phyloP scores from a whole-genome alignment of 495 filamentous ascomycete species.

The Penicillium flavigenum region DNA sequence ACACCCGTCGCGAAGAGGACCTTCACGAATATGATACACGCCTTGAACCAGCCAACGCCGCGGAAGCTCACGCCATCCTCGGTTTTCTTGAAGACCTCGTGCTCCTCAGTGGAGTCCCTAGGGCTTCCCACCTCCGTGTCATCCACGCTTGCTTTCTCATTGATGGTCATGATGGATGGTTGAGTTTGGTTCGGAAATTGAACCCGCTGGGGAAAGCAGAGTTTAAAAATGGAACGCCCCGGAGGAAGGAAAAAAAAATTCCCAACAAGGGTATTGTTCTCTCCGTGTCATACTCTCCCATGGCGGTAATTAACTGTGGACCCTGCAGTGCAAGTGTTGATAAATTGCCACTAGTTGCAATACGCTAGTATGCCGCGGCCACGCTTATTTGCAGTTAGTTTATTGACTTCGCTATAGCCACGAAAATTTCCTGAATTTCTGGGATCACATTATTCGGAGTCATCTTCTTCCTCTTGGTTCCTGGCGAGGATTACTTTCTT shows the following conservation, averaged over 20 bases:
- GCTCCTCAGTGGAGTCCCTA: conserved; percentile 20
- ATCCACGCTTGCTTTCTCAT: conserved; percentile 1
- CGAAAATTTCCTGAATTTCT: not conserved
- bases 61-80: conserved; percentile 52
- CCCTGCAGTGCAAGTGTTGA: not conserved
- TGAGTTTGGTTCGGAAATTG: not conserved
- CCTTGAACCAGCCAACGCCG: conserved; percentile 52
- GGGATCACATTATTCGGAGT: not conserved
- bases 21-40: conserved; percentile 56
- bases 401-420: not conserved
- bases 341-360: not conserved
- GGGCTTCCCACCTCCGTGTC: conserved; percentile 8
- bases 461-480: not conserved
- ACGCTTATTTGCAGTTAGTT: not conserved
- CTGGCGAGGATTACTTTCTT: not conserved
- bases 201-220: not conserved
- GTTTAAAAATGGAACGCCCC: not conserved
- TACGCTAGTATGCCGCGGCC: not conserved
- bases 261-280: not conserved
- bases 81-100: conserved; percentile 53
- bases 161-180: not conserved
- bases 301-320: not conserved
- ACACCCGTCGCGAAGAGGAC: conserved; percentile 56
- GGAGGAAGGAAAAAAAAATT: not conserved
- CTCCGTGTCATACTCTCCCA: not conserved